Evolutionary conservation across 306 rosid species (phyloP), one percentile per base, ranked within the genome.

Genomic region (Vigna nakashimae): DNA sequence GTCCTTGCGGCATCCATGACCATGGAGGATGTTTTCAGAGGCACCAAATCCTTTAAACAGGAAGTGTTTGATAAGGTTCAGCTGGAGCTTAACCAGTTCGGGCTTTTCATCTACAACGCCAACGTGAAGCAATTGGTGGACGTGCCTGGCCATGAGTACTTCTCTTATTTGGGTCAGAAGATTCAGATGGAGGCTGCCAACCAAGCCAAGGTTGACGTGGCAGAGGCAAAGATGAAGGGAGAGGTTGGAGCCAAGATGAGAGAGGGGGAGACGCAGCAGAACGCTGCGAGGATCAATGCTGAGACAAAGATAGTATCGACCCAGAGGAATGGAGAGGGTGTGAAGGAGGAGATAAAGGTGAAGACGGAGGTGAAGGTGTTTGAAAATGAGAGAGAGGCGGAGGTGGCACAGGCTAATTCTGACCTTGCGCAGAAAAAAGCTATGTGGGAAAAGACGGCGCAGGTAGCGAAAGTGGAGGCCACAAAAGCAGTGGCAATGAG

Each of bases 1-100:
- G 97, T 88, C 30, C 92, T 89, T 0, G 87, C 89, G 0, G 90
- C 94, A 2, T 83, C 90, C 17, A 85, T 91, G 97, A 88, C 94
- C 2, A 88, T 91, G 97, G 91, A 91, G 22, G 81, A 81, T 17
- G 17, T 84, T 10, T 84, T 84, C 71, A 77, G 0, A 45, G 85
- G 85, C 30, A 77, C 88, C 0, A 86, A 88, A 45, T 84, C 87
- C 11, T 91, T 91, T 13, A 91, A 91, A 43, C 48, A 80, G 24
- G 85, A 91, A 50, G 91, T 91, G 0, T 89, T 89, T 2, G 91
- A 69, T 13, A 88, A 86, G 30, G 92, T 89, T 6, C 90, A 91
- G 65, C 62, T 89, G 0, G 94, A 91, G 5, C 83, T 91, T 0
- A 81, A 89, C 34, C 93, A 89, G 45, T 91, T 91, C 5, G 89